phyloP scores from a whole-genome alignment of 768 basidiomycete species.

The Lanmaoa rubissima region DNA sequence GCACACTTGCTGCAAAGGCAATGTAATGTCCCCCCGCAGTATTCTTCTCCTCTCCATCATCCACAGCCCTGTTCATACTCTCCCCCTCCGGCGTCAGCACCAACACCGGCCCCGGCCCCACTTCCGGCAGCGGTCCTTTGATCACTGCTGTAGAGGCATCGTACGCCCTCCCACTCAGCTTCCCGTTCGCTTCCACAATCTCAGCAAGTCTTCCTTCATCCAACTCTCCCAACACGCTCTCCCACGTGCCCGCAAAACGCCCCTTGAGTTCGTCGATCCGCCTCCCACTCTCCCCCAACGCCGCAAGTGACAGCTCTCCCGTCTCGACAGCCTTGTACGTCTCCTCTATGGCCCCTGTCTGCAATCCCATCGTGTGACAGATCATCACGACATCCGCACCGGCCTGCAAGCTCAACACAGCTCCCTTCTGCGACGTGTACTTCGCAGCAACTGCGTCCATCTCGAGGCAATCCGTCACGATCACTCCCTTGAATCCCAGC shows the following conservation, averaged over 20 bases:
- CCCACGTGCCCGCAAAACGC: constrained; percentile 48
- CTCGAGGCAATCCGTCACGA: constrained; percentile 75
- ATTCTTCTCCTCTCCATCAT: constrained; percentile 54
- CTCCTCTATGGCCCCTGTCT: constrained; percentile 51
- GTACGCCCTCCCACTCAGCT: constrained; percentile 50
- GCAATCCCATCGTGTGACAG: constrained; percentile 58
- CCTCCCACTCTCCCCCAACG: constrained; percentile 40
- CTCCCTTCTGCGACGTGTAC: constrained; percentile 39
- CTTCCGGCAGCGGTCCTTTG: constrained; percentile 39
- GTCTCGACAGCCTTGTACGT: constrained; percentile 49
- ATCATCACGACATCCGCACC: constrained; percentile 77
- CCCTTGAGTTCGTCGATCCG: constrained; percentile 53
- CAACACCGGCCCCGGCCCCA: constrained; percentile 33
- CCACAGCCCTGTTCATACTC: constrained; percentile 61
- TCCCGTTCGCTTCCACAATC: constrained; percentile 39
- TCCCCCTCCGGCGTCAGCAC: constrained; percentile 58
- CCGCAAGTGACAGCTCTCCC: constrained; percentile 41
- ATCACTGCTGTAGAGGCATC: constrained; percentile 45
- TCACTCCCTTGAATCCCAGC: constrained; percentile 53
- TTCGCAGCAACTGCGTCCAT: constrained; percentile 67
- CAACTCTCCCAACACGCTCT: constrained; percentile 31
- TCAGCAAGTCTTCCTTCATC: constrained; percentile 22
- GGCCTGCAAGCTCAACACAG: constrained; percentile 54
- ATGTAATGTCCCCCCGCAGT: constrained; percentile 57
- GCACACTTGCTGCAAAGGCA: constrained; percentile 44